These are phyloP conservation scores for Thelephora terrestris DNA, from an alignment of 1,284 basidiomycete species.

Conservation along the genomic window DNA sequence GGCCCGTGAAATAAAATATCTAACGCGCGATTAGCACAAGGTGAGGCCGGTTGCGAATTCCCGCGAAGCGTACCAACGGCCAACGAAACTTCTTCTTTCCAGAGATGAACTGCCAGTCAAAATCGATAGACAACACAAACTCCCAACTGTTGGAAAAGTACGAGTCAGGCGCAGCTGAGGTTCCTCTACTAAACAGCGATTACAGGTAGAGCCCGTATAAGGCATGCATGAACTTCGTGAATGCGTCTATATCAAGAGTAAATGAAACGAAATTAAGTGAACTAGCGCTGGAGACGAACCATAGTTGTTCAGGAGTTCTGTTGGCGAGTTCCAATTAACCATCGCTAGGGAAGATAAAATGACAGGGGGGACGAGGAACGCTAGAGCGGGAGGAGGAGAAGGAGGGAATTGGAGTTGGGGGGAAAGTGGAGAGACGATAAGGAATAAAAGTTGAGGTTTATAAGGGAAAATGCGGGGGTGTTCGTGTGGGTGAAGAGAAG, in stretches of 20 bases:
- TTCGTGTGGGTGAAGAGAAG: no score
- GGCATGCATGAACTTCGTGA: constrained; percentile 56
- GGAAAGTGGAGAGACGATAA: constrained; percentile 5
- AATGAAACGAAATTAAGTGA: background rate
- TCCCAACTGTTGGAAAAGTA: constrained; percentile 20
- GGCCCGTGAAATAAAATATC: constrained; percentile 67
- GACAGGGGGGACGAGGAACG: constrained; percentile 3
- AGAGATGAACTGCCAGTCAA: constrained; percentile 57
- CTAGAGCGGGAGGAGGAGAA: constrained; percentile 6
- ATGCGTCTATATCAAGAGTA: constrained; percentile 33
- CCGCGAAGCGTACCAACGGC: constrained; percentile 22
- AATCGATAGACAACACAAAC: constrained; percentile 48
- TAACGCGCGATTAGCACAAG: constrained; percentile 17
- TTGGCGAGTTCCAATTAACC: constrained; percentile 36
- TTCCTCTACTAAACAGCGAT: constrained; percentile 13
- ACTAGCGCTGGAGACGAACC: constrained; percentile 26
- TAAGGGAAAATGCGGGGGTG: no score
- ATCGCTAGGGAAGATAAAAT: constrained; percentile 11
- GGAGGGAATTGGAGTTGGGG: constrained; percentile 5
- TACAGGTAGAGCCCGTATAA: constrained; percentile 62
- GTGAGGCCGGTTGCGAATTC: background rate
- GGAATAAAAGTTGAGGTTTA: constrained; percentile 4
- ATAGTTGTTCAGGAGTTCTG: constrained; percentile 39
- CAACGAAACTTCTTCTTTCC: constrained; percentile 47
- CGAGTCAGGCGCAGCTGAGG: background rate